Base-by-base conservation (phyloP, 2,329 filamentous ascomycete species). In the Berkeleyomyces basicola region DNA sequence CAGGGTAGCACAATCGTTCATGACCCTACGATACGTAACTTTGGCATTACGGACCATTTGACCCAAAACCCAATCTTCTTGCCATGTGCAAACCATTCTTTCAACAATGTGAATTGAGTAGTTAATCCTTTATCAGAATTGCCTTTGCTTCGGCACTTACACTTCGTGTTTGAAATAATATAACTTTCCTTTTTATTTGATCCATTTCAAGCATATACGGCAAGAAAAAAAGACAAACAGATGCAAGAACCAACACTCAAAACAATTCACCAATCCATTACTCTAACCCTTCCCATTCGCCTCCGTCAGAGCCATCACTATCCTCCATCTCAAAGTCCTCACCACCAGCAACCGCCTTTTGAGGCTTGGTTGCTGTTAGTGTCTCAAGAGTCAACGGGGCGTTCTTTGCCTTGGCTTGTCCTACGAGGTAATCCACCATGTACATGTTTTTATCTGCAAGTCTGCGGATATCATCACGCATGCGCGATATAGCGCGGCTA, bases 371-470 rank as follows among this genome's bases (percentile, higher is more conserved):
- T 39, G n/a, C 62, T 61, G 14, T 58, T 60, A 57, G 66, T 7
- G 36, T 67, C 16, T 66, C 71, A 36, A 68, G 67, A 37, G 64
- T 67, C 40, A 68, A 62, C 58, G 69, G 71, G 14, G 68, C 67
- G 59, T 67, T 53, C 58, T 64, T 64, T 39, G 63, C 58, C 46
- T 63, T 59, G 5, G 77, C 77, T 71, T 83, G 80, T 0, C 77
- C 77, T 6, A 83, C 73, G 40, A 96, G 76, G 70, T 95, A 96
- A 70, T 95, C 89, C 61, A 96, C 84, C 72, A 87, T 87, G 74
- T 95, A 95, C 60, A 87, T 79, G 69, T 96, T 97, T 71, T 91
- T 87, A 68, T 96, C 90, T 0, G 88, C 88, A 66, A 96, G 74
- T 67, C 84, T 82, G 71, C 89, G 83, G 66, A 97, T 81, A 70